A percentile compares a stretch with the other conserved stretches of the same genome.
Conservation (phyloP, 345 rosid genomes). For the Jatropha curcas region DNA sequence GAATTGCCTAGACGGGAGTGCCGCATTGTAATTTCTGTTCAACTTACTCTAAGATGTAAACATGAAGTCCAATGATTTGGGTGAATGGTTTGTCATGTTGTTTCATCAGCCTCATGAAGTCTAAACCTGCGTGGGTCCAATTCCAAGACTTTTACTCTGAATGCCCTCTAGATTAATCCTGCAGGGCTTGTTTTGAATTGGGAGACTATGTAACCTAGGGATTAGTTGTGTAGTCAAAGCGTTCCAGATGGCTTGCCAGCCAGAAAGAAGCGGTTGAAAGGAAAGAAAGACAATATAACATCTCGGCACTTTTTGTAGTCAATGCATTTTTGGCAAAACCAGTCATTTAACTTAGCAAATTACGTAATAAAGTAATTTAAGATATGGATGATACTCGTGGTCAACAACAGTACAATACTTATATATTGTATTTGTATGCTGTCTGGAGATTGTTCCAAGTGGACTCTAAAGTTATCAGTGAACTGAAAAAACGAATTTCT, state of each 20-base stretch:
- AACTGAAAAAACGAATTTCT: neutral
- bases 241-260: too few relatives aligned
- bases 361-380: neutral
- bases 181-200: neutral
- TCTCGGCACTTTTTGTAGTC: too few relatives aligned
- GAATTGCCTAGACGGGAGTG: neutral
- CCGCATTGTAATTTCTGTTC: neutral
- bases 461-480: neutral
- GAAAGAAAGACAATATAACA: neutral
- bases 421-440: neutral
- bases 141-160: neutral
- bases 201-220: neutral
- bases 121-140: neutral
- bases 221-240: neutral
- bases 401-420: neutral
- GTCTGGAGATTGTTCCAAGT: neutral
- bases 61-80: neutral
- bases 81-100: conserved; percentile 2
- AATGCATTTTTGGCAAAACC: neutral
- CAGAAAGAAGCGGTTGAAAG: neutral
- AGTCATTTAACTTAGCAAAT: neutral
- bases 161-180: neutral
- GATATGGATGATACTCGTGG: neutral
- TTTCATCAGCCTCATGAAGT: neutral
- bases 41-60: neutral